These are phyloP conservation scores for Teratosphaeria zuluensis DNA, from an alignment of 2,329 filamentous ascomycete species.

Conservation along the genomic window DNA sequence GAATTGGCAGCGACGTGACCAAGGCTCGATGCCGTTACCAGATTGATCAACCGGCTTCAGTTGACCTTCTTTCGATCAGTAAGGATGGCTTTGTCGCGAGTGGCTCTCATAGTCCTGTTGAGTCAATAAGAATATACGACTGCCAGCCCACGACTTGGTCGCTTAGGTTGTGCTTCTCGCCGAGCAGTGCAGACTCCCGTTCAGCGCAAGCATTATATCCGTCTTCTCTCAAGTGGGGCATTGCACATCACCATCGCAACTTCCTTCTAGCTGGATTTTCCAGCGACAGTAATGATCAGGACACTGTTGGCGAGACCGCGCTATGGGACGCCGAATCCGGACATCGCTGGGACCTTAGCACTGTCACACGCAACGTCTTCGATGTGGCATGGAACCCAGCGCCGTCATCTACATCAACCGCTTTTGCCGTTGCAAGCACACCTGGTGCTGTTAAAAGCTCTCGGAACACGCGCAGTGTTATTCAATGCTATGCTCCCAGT, in stretches of 20 bases:
- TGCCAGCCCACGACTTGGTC: constrained; percentile 1
- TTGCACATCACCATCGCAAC: constrained; percentile 25
- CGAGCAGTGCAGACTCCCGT: constrained; percentile 12
- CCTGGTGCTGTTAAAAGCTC: constrained; percentile 27
- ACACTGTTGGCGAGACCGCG: constrained; percentile 42
- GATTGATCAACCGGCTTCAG: constrained; percentile 37
- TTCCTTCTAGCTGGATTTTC: constrained; percentile 48
- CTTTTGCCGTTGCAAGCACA: constrained; percentile 46
- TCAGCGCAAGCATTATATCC: constrained; percentile 27
- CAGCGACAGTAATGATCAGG: constrained; percentile 25
- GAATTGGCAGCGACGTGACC: constrained; percentile 5
- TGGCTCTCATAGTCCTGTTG: constrained; percentile 27
- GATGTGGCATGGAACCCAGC: constrained; percentile 49
- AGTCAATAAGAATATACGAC: constrained; percentile 12
- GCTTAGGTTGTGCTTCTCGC: constrained; percentile 8
- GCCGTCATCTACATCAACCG: constrained; percentile 24
- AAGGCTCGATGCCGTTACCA: constrained; percentile 8
- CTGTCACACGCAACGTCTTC: constrained; percentile 46
- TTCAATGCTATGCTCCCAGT: constrained; percentile 43
- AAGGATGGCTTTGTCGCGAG: constrained; percentile 37
- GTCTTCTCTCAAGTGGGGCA: constrained; percentile 41
- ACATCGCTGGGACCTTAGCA: constrained; percentile 32
- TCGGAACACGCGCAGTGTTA: constrained; percentile 36
- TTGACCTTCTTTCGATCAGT: constrained; percentile 43
- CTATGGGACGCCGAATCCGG: constrained; percentile 43